These are phyloP conservation scores for Globomyces pollinis-pini DNA, from an alignment of 192 early-diverging fungal genomes.

Conservation along the genomic window DNA sequence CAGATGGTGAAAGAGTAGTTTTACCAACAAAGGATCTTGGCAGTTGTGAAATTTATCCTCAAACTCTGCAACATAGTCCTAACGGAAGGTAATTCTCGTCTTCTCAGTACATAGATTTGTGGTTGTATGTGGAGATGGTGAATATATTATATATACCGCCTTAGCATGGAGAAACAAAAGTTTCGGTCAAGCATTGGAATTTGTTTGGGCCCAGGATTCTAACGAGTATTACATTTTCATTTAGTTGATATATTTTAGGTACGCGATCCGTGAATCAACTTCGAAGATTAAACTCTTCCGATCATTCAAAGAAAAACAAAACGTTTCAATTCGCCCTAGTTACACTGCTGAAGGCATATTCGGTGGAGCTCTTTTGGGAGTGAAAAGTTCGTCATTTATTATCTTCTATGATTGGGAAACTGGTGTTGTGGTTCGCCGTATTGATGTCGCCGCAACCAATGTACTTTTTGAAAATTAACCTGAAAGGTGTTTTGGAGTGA, in stretches of 20 bases:
- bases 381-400: conserved; percentile 73
- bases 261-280: conserved; percentile 92
- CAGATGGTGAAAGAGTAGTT: conserved; percentile 86
- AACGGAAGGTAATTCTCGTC: too few relatives aligned
- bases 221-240: too few relatives aligned
- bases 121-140: conserved; percentile 97
- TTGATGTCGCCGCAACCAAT: conserved; percentile 82
- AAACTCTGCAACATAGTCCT: conserved; percentile 90
- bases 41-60: conserved; percentile 95
- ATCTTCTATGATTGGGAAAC: conserved; percentile 99
- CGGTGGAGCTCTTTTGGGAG: conserved; percentile 87
- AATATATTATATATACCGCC: conserved; percentile 99
- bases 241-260: too few relatives aligned
- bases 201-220: conserved; percentile 96
- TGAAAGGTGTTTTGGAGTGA: conserved; percentile 93
- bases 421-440: conserved; percentile 79
- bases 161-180: conserved; percentile 99
- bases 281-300: conserved; percentile 85
- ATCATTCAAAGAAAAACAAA: conserved; percentile 88
- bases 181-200: conserved; percentile 89
- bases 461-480: not conserved
- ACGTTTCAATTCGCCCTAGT: conserved; percentile 47
- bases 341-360: conserved; percentile 90
- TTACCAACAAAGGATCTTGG: conserved; percentile 90
- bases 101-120: too few relatives aligned